phyloP scores from a whole-genome alignment of 148 eudicot genomes.

The Simmondsia chinensis region DNA sequence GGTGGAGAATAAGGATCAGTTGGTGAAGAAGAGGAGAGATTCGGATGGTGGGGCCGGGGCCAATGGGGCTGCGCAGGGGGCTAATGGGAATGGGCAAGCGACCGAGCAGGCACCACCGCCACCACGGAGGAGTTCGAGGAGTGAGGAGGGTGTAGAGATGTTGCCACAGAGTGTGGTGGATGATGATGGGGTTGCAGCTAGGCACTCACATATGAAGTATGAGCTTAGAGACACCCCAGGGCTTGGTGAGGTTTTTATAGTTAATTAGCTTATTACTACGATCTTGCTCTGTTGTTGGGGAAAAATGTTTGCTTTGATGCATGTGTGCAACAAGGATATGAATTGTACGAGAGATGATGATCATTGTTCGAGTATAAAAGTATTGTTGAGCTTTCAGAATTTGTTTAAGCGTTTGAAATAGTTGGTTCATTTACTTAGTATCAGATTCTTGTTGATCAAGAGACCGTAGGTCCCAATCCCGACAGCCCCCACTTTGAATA shows the following conservation, averaged over 20 bases:
- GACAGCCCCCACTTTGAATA: too few relatives aligned
- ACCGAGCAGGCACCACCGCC: constrained; percentile 1
- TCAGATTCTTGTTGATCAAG: too few relatives aligned
- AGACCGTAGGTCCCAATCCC: too few relatives aligned
- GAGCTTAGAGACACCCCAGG: constrained; percentile 96
- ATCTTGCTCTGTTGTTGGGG: background rate
- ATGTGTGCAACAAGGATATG: too few relatives aligned
- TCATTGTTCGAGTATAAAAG: too few relatives aligned
- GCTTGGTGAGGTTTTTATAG: constrained; percentile 44
- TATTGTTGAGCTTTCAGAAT: too few relatives aligned
- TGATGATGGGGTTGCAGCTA: constrained; percentile 55
- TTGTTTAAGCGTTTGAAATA: too few relatives aligned
- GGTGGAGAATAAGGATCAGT: constrained; percentile 21
- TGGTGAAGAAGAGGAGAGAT: constrained; percentile 51
- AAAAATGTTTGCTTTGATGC: too few relatives aligned
- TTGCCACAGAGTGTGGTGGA: constrained; percentile 45
- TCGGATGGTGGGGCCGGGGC: constrained; percentile 26
- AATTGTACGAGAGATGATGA: too few relatives aligned
- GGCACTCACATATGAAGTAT: constrained; percentile 82
- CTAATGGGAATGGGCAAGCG: constrained; percentile 21
- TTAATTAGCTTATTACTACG: background rate
- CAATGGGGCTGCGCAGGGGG: constrained; percentile 4
- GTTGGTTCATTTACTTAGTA: too few relatives aligned
- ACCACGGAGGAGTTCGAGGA: constrained; percentile 17
- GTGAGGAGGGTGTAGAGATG: constrained; percentile 35